Evolutionary conservation across 306 rosid genomes (phyloP), one percentile per base, ranked within the genome.

Genomic region (Begonia peltatifolia): DNA sequence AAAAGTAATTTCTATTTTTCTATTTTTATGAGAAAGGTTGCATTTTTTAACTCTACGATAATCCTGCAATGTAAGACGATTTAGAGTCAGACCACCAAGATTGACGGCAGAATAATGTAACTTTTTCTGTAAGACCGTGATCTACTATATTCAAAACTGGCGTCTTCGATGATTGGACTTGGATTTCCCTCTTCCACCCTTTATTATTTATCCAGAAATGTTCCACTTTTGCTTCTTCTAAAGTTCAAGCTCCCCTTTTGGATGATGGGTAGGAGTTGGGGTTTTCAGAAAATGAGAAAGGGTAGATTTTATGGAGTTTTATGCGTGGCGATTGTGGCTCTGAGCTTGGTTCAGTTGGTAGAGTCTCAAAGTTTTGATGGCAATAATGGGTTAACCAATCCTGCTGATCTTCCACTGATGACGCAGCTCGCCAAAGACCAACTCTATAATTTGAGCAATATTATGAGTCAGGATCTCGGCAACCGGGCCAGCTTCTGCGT

Each of bases 401-500:
- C 95, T 17, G 75, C 77, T 18, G 74, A 79, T 47, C 81, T 73
- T 69, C 92, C 86, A 35, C 73, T 85, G 10, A 42, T 83, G 42
- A 81, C 92, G 9, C 79, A 74, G 66, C 62, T 76, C 49, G 82
- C 76, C 12, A 80, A 90, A 53, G 10, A 48, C 5, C 71, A 72
- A 14, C 60, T 90, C 44, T 78, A 87, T 59, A 83, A 90, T 73
- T 69, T 80, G 63, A 90, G 94, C 10, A 57, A 79, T 14, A 6
- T 71, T 58, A 62, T 90, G 55, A 81, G 74, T 50, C 58, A 65
- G 2, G 65, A 83, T 58, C 71, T 90, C 11, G 62, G 71, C 54
- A 54, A 38, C 11, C 70, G 62, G 20, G 78, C 84, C 54, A 79
- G 58, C 67, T 90, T 90, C 74, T 90, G 99, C 62, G 72, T 87